Base-by-base conservation (phyloP, 1,284 basidiomycete genomes). In the Leccinum ponderosum region DNA sequence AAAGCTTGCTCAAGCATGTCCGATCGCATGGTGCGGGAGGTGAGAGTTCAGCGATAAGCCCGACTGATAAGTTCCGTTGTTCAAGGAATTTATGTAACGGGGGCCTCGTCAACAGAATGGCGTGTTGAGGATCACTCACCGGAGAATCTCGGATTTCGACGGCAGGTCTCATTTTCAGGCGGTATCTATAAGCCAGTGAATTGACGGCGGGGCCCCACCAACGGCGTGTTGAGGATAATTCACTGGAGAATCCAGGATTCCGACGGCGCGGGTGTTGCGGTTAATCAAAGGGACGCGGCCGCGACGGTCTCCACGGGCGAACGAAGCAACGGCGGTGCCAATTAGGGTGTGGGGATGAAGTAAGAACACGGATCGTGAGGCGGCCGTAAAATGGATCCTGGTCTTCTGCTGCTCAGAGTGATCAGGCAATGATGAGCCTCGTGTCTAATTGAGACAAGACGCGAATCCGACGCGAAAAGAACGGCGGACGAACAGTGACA, bases 11-110 rank as follows among this genome's bases (percentile, higher is more conserved):
- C 9, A 5, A 12, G 1, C 14, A n/a, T 6, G 22, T 58, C 17
- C 11, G 15, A 47, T 39, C 0, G 37, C 68, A 66, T 72, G 9
- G 4, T 15, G 48, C 50, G 4, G 12, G 11, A 60, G 9, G 42
- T 11, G 17, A 44, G 42, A 15, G 48, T n/a, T 7, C 12, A 50
- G 5, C 4, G 22, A 20, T 9, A 48, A 12, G 14, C 17, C 42
- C 9, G 6, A 44, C 42, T 3, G 17, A 44, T 6, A 20, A 44
- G 42, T 44, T 35, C 33, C 33, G 33, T 35, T 35, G 33, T 14
- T 35, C 3, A 12, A 35, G 14, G 2, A 35, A 14, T 35, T 35
- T 35, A 35, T 35, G 12, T 35, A 14, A 35, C 33, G 33, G 33
- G 29, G 29, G 29, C 29, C n/a, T 9, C n/a, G 39, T 42, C 39